Evolutionary conservation across 2,329 filamentous ascomycete species (phyloP), one percentile per base, ranked within the genome.

Genomic region (Esteya vermicola): DNA sequence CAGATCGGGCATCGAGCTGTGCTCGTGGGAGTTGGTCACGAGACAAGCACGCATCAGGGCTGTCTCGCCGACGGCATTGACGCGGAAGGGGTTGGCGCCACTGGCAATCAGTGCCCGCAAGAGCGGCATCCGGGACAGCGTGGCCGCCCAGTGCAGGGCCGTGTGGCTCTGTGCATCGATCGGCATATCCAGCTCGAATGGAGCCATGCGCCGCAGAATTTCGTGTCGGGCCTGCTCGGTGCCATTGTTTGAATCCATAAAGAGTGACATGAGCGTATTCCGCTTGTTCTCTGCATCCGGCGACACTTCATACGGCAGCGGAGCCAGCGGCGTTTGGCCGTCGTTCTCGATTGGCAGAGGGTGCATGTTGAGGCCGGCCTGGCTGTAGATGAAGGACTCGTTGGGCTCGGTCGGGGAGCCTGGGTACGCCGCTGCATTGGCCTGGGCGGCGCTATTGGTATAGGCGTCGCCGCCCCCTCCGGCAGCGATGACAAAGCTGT

Each of bases 141-240:
- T 95, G 6, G 91, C 86, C 3, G 91, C 91, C 91, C 91, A 98
- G 54, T 96, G 89, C 31, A 98, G 66, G 3, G 88, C 88, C 16
- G 86, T 96, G 53, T 96, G 85, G 27, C 79, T 79, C 43, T 85
- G 85, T 21, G 80, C 72, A 53, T 98, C 91, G 42, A 98, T 85
- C 2, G 91, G 89, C 56, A 91, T 81, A 53, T 98, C 91, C 19
- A 96, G 72, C 49, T 98, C 89, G 30, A 79, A 65, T 0, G 84
- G 76, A 2, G 77, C 81, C 41, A 95, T 69, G 9, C 77, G 78
- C 36, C 78, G 68, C 30, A 98, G 73, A 30, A 83, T 81, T 10
- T 86, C 81, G 51, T 89, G 81, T 41, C 80, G 78, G 2, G 77
- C 72, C 47, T 67, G 55, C 47, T 93, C 83, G 8, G 75, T 76